Base-by-base conservation (phyloP, 2,329 filamentous ascomycete species). In the Fusarium sp. region DNA sequence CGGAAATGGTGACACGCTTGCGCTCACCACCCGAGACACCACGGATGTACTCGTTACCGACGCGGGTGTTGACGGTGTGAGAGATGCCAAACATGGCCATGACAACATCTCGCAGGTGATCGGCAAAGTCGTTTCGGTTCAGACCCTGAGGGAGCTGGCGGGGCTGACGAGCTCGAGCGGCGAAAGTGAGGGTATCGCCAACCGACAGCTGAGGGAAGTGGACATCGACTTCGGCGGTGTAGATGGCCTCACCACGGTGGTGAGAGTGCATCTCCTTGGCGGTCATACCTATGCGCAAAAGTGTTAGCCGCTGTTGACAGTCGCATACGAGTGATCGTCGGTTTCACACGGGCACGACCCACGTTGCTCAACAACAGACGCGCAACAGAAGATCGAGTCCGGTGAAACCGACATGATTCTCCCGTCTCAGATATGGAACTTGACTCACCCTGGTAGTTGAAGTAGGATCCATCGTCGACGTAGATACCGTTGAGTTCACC, bases 171-270 rank as follows among this genome's bases (percentile, higher is more conserved):
- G 93, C 92, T 20, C 90, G 86, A 5, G 94, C 93, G 20, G 94
- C 94, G 71, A 96, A 96, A 64, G 90, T 92, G 56, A 96, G 87
- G 1, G 94, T 97, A 77, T 96, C 92, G 61, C 93, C 93, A 50
- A 96, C 94, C 2, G 90, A 91, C 77, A 97, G 84, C 84, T 92
- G 89, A 14, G 93, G 93, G 79, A 95, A 95, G 82, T 95, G 93
- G 6, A 93, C 92, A 80, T 97, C 95, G 38, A 94, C 92, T 81
- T 97, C 94, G 68, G 93, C 93, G 0, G 93, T 95, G 84, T 97
- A 97, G 81, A 97, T 95, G 71, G 93, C 93, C 83, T 97, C 94
- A 74, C 94, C 94, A 31, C 93, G 91, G 84, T 96, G 95, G 71
- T 89, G 86, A 13, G 89, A 90, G 83, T 93, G 90, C 93, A 97